A percentile compares a stretch with the other conserved stretches of the same genome.
phyloP scores from a whole-genome alignment of 2,329 filamentous ascomycete species.

The Fusarium sororula region DNA sequence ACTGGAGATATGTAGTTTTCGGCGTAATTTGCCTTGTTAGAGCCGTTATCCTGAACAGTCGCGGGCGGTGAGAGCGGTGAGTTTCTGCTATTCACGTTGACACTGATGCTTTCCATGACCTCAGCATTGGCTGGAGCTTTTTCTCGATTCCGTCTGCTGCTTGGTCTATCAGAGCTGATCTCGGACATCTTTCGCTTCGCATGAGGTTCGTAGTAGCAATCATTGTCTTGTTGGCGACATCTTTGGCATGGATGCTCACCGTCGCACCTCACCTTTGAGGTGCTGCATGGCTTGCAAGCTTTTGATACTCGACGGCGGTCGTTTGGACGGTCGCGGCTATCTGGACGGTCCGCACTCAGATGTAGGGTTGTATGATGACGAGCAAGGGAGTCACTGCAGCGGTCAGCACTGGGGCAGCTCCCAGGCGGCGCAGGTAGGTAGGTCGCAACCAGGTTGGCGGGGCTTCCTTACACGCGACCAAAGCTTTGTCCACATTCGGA shows the following conservation, averaged over 20 bases:
- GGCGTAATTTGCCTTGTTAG: neutral
- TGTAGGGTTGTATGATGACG: constrained; percentile 2
- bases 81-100: neutral
- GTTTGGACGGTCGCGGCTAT: neutral
- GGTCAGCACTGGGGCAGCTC: neutral
- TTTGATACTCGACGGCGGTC: neutral
- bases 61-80: neutral
- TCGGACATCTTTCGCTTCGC: constrained; percentile 5
- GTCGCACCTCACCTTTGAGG: neutral
- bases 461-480: neutral
- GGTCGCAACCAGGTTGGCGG: neutral
- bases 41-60: neutral
- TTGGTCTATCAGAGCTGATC: neutral
- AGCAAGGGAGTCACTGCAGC: neutral
- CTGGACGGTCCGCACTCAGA: neutral
- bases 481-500: constrained; percentile 9
- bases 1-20: neutral
- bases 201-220: constrained; percentile 1
- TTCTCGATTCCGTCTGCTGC: neutral
- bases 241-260: neutral
- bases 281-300: neutral
- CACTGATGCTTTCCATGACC: neutral
- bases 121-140: neutral
- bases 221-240: neutral
- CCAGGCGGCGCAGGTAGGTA: fast-evolving